Percentiles rank a stretch among this genome's conserved stretches.
Conservation (phyloP, 495 filamentous ascomycete species). For the Xylaria flabelliformis region DNA sequence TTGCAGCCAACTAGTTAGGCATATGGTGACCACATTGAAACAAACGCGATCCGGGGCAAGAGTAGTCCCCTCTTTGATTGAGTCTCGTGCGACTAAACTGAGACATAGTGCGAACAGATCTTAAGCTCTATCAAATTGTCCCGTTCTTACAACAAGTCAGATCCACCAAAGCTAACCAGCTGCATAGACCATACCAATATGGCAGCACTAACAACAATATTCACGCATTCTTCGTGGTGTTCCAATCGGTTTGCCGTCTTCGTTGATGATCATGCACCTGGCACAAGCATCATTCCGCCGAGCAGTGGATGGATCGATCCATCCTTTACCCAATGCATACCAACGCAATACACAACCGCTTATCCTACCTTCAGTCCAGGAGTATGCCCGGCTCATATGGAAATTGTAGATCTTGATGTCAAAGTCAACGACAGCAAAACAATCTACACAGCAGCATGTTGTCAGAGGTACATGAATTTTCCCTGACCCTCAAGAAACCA, state of each 20-base stretch:
- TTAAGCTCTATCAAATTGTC: background rate
- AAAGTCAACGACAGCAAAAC: slow-evolving; percentile 17
- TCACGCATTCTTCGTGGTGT: slow-evolving; percentile 35
- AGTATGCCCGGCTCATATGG: slow-evolving; percentile 36
- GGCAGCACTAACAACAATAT: slow-evolving; percentile 36
- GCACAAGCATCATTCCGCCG: slow-evolving; percentile 31
- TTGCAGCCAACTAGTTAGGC: background rate
- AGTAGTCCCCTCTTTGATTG: background rate
- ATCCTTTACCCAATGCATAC: slow-evolving; percentile 36
- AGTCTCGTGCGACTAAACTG: background rate
- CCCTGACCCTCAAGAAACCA: background rate
- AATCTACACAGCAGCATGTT: slow-evolving; percentile 34
- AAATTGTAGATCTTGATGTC: slow-evolving; percentile 23
- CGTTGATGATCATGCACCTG: slow-evolving; percentile 29
- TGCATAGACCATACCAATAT: slow-evolving; percentile 11
- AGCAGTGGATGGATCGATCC: slow-evolving; percentile 37
- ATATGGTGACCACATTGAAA: background rate
- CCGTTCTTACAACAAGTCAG: background rate
- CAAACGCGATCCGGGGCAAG: background rate
- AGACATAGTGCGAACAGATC: background rate
- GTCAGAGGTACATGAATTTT: slow-evolving; percentile 30
- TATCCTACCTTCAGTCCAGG: slow-evolving; percentile 36
- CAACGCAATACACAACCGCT: slow-evolving; percentile 29
- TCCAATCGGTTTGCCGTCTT: slow-evolving; percentile 33
- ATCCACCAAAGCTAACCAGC: background rate